These are phyloP conservation scores for Fusarium concolor DNA, from an alignment of 2,329 filamentous ascomycete species.

Conservation along the genomic window DNA sequence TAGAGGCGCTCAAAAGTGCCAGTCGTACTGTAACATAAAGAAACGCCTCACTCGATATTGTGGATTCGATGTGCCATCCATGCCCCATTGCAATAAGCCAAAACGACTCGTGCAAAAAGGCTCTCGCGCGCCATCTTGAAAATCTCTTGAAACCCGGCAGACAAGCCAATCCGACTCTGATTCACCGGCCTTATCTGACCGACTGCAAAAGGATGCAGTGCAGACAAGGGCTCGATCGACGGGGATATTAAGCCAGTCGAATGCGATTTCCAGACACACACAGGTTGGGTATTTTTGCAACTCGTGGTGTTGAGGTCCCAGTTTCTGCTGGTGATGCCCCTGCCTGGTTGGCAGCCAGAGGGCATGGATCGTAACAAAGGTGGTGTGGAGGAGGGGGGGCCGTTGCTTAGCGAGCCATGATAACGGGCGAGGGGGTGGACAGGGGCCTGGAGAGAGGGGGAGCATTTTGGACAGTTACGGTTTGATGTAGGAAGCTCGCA, in stretches of 20 bases:
- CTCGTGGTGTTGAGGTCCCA: constrained; percentile 23
- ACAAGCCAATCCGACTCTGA: constrained; percentile 16
- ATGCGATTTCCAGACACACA: constrained; percentile 25
- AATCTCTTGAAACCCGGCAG: constrained; percentile 1
- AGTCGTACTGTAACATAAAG: too few relatives aligned
- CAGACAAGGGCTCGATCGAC: constrained; percentile 39
- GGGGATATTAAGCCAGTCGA: constrained; percentile 44
- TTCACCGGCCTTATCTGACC: constrained; percentile 44
- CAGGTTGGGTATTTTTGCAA: constrained; percentile 1
- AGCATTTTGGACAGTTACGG: constrained; percentile 4
- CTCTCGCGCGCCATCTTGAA: not conserved
- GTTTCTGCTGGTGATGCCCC: constrained; percentile 5
- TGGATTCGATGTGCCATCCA: constrained; percentile 10
- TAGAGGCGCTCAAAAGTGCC: constrained; percentile 9
- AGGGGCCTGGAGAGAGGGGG: not conserved
- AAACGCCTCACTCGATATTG: constrained; percentile 13
- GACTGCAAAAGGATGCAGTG: constrained; percentile 28
- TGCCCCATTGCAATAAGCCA: constrained; percentile 3
- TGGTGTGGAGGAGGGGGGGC: constrained; percentile 28
- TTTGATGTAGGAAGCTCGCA: constrained; percentile 29
- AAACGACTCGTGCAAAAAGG: not conserved
- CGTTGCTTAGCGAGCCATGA: constrained; percentile 34
- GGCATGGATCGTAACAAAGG: constrained; percentile 25
- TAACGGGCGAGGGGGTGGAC: constrained; percentile 20
- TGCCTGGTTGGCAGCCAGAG: constrained; percentile 17